These are phyloP conservation scores for Datisca glomerata DNA, from an alignment of 306 rosid species.

Conservation along the genomic window DNA sequence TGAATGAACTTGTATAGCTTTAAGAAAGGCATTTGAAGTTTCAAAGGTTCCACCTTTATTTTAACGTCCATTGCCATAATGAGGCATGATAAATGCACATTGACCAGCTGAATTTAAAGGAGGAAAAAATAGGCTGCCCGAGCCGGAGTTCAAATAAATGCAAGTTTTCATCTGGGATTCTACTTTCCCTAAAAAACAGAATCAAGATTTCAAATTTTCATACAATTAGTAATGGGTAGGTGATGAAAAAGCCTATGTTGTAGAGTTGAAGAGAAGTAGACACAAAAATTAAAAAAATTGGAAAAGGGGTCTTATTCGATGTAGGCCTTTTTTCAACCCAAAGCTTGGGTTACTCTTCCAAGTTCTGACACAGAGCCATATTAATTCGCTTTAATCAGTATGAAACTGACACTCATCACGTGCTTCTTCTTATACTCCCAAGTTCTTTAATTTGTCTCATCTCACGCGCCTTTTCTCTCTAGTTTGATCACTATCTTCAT, in stretches of 20 bases:
- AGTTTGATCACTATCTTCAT: not conserved
- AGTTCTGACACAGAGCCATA: slow-evolving; percentile 26
- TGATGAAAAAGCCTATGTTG: no score
- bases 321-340: not conserved
- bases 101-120: no score
- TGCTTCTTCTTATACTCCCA: slow-evolving; percentile 20
- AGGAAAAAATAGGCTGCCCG: no score
- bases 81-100: no score
- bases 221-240: no score
- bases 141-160: slow-evolving; percentile 11
- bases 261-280: no score
- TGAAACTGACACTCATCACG: slow-evolving; percentile 58
- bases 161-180: not conserved
- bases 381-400: slow-evolving; percentile 5
- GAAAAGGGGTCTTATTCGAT: not conserved
- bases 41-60: no score
- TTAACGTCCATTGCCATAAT: no score
- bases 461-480: slow-evolving; percentile 38
- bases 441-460: slow-evolving; percentile 8
- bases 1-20: no score
- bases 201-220: no score
- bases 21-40: no score
- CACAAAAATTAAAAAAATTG: not conserved
- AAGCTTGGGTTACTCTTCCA: slow-evolving; percentile 7
- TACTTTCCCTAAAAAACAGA: not conserved